Evolutionary conservation across 768 basidiomycete species (phyloP).

Genomic region (Serendipita sp.): DNA sequence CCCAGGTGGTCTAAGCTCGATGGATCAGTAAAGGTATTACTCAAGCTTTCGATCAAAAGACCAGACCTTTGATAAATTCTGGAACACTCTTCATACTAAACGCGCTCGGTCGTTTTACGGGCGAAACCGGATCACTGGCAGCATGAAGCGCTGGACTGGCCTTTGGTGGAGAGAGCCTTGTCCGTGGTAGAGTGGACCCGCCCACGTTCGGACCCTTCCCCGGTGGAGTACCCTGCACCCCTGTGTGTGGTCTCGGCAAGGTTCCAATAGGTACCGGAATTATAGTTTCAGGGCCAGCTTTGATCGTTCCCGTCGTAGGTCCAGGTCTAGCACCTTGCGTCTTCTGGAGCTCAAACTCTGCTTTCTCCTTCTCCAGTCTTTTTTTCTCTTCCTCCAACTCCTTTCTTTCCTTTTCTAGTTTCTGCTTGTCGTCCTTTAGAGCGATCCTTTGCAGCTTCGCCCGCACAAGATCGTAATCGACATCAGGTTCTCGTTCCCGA

Average conservation of each 20-base stretch:
- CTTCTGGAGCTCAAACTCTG: neutral
- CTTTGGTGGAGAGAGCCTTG: neutral
- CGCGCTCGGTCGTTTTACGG: neutral
- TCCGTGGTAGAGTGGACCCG: too few species aligned
- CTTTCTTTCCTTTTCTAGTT: too few species aligned
- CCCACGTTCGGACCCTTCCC: too few species aligned
- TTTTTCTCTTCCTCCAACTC: neutral
- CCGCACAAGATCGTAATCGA: too few species aligned
- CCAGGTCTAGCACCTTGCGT: neutral
- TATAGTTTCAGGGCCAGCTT: neutral
- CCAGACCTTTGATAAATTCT: neutral
- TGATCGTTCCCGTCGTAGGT: neutral
- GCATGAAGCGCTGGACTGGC: neutral
- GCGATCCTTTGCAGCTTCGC: too few species aligned
- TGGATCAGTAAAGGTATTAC: neutral
- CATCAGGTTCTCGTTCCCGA: too few species aligned
- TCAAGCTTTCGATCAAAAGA: neutral
- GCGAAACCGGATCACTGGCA: neutral
- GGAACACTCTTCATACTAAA: neutral
- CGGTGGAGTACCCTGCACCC: too few species aligned
- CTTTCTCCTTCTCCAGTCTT: neutral
- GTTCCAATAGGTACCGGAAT: neutral
- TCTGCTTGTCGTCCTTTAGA: too few species aligned
- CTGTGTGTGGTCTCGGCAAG: neutral
- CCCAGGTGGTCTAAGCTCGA: too few species aligned